Percentiles rank a stretch among this genome's conserved stretches.
These are phyloP conservation scores for Agapanthus africanus DNA, from an alignment of 106 monocot species.

Conservation along the genomic window DNA sequence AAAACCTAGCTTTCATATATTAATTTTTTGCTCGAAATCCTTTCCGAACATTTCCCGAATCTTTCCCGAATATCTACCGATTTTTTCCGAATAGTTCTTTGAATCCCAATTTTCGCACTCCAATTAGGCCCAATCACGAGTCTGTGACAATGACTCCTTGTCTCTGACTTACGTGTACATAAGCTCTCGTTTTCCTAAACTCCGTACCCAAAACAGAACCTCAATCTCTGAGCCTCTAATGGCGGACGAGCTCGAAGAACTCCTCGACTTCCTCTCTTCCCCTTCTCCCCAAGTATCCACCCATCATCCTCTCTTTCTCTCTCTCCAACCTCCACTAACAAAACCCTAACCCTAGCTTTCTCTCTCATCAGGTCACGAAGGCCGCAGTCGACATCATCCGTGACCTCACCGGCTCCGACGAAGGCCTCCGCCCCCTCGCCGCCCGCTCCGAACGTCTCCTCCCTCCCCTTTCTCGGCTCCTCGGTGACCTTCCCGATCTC, in stretches of 20 bases:
- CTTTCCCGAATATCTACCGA: no score
- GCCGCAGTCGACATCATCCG: constrained; percentile 71
- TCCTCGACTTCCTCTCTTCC: constrained; percentile 68
- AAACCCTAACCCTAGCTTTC: constrained; percentile 1
- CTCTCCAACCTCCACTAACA: neutral
- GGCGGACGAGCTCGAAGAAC: constrained; percentile 79
- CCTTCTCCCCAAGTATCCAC: constrained; percentile 50
- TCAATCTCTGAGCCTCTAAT: no score
- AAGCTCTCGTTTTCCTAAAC: no score
- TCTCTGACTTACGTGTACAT: no score
- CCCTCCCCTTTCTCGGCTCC: constrained; percentile 44
- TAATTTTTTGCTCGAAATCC: no score
- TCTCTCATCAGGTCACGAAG: constrained; percentile 41
- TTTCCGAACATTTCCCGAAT: no score
- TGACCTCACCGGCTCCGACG: constrained; percentile 70
- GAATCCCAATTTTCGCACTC: no score
- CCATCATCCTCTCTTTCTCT: neutral
- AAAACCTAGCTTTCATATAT: no score
- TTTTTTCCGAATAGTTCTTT: no score
- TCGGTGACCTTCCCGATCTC: constrained; percentile 19
- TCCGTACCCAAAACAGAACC: no score
- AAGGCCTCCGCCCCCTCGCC: constrained; percentile 43
- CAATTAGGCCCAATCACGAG: no score
- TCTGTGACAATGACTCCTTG: no score
- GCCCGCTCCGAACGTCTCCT: constrained; percentile 32